A percentile compares a stretch with the other conserved stretches of the same genome.
Conservation (phyloP, 2,329 filamentous ascomycete species). For the Sporothrix globosa region DNA sequence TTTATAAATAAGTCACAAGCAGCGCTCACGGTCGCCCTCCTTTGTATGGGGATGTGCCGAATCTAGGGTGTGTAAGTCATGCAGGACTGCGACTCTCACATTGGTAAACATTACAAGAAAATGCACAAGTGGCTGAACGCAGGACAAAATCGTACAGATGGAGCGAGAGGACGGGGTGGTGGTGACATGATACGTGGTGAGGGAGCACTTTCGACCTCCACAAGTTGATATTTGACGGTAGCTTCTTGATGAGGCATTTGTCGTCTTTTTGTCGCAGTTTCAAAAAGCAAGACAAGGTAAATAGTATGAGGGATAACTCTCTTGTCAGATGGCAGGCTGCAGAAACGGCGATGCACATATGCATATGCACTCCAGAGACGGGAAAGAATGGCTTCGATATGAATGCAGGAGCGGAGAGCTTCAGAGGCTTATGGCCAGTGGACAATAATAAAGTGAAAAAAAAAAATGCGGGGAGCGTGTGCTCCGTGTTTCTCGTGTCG, state of each 20-base stretch:
- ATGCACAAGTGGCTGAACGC: too few species aligned
- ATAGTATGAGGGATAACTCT: background rate
- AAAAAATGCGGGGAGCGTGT: constrained; percentile 6
- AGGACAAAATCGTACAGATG: background rate
- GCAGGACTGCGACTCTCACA: too few species aligned
- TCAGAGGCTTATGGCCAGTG: background rate
- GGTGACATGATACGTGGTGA: background rate
- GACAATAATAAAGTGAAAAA: background rate
- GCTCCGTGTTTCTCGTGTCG: background rate
- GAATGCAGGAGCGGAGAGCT: background rate
- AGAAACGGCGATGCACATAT: background rate
- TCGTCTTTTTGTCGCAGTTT: background rate
- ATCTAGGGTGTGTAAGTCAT: background rate
- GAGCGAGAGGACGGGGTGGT: background rate
- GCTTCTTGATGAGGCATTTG: background rate
- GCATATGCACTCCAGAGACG: constrained; percentile 20
- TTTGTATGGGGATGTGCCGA: background rate
- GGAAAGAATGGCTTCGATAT: background rate
- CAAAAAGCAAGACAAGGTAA: background rate
- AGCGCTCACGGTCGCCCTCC: too few species aligned
- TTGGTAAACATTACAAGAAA: background rate
- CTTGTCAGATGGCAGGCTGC: background rate
- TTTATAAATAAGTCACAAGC: background rate
- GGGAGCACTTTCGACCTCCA: background rate
- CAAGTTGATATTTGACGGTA: background rate